Base-by-base conservation (phyloP, 768 basidiomycete genomes). In the Lactarius hengduanensis region DNA sequence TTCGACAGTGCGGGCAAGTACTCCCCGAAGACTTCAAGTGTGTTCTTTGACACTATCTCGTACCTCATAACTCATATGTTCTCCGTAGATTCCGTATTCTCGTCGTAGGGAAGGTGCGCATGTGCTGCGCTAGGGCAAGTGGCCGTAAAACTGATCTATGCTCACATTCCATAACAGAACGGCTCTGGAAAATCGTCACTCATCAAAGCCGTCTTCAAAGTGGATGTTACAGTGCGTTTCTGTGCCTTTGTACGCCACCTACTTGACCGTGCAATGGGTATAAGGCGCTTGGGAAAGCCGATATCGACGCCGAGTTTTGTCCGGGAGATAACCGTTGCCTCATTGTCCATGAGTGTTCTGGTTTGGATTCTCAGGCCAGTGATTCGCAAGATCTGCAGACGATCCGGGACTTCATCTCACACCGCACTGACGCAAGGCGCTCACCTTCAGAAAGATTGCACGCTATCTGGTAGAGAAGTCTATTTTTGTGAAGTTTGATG, bases 151-250 rank as follows among this genome's bases (percentile, higher is more conserved):
- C 7, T 41, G 40, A 41, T 41, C 40, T 36, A 1, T 5, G 26
- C 26, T 8, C 41, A 28, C n/a, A 3, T 16, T 47, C 26, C 18
- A 30, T 18, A 18, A 41, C 16, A 41, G 40, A 41, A 5, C 40
- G 40, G 64, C 18, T 65, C 59, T 1, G 59, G 64, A 6, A 61
- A 65, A 45, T 65, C 64, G 6, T 65, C 59, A 10, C 64, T 61
- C 1, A 38, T 65, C 30, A 60, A 30, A 18, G 18, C 32, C 34
- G 20, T 60, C 32, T 65, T 65, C 53, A 56, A 50, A 54, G 63
- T 64, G 28, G 38, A 64, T n/a, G 53, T 32, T 1, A 28, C 20
- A 18, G 63, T 64, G 45, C 26, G 63, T 40, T 16, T 11, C 2
- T 7, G 3, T 50, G 22, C 0, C 20, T 56, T n/a, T 36, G 9